These are phyloP conservation scores for Fagus crenata DNA, from an alignment of 306 rosid species.

Conservation along the genomic window DNA sequence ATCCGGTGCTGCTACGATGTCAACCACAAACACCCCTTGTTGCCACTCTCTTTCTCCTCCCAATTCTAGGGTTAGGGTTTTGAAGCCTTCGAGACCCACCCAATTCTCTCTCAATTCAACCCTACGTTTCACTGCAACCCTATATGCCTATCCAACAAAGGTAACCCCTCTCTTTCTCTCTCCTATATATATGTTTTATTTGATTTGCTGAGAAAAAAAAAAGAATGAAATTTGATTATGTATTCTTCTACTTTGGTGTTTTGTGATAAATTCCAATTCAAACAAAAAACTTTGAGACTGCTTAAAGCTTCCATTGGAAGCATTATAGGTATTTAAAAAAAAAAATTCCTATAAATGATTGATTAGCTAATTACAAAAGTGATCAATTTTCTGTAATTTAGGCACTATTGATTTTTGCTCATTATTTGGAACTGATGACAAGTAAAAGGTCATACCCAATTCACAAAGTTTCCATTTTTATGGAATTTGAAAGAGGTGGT, in stretches of 20 bases:
- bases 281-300: not conserved
- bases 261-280: not conserved
- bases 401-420: not conserved
- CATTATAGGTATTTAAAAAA: not conserved
- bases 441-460: not conserved
- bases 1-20: constrained; percentile 27
- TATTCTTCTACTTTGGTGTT: not conserved
- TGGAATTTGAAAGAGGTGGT: too few species aligned
- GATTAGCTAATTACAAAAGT: not conserved
- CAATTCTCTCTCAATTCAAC: constrained; percentile 9
- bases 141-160: constrained; percentile 23
- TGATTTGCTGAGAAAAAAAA: not conserved
- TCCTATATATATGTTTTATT: not conserved
- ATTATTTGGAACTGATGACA: not conserved
- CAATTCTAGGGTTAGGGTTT: constrained; percentile 29
- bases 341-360: too few species aligned
- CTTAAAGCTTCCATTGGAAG: not conserved
- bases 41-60: constrained; percentile 30
- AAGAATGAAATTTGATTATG: not conserved
- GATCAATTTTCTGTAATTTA: not conserved
- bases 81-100: not conserved
- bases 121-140: constrained; percentile 20
- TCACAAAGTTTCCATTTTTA: too few species aligned
- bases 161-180: constrained; percentile 24
- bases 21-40: constrained; percentile 7